Evolutionary conservation across 2,329 filamentous ascomycete genomes (phyloP), one percentile per base, ranked within the genome.

Genomic region (Seiridium unicorne): DNA sequence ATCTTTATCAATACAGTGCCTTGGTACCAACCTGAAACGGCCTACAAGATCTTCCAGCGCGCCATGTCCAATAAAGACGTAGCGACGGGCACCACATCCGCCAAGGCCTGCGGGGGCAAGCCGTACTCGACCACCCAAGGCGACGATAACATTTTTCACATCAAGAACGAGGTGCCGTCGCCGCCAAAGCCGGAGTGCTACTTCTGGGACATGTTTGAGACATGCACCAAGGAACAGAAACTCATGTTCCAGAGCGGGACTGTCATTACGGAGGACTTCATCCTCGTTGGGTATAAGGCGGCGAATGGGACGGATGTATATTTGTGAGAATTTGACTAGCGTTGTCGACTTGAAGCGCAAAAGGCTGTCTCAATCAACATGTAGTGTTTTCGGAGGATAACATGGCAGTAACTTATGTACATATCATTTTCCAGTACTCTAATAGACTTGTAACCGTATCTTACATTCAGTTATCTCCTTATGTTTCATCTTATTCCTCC

Each of bases 191-290:
- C 47, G 5, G 47, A 58, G 55, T 61, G 59, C 44, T 61, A 61
- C 49, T 57, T 61, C 55, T 61, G 59, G 59, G 59, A 61, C 26
- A 55, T 61, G 26, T 13, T 47, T n/a, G 59, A 61, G 48, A 61
- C 59, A 18, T 61, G 59, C 31, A 58, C 44, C 11, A 26, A 13
- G 4, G 13, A 13, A 6, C 18, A 61, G 32, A 48, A 57, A 26
- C 8, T 7, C 11, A 35, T 61, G 26, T 57, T 61, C 32, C 3
- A 18, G 11, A 55, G 18, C 26, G 55, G 55, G 18, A 58, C n/a
- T n/a, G 59, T 47, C n/a, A 58, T 58, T 6, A 40, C 51, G 38
- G 26, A 58, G 54, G 55, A 61, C 7, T 61, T 53, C 10, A 44
- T 61, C 42, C 34, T 61, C 26, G 8, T 55, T 4, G 59, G 59